Conservation (phyloP, 2,329 filamentous ascomycete genomes). For the Alternaria hordeiaustralica region DNA sequence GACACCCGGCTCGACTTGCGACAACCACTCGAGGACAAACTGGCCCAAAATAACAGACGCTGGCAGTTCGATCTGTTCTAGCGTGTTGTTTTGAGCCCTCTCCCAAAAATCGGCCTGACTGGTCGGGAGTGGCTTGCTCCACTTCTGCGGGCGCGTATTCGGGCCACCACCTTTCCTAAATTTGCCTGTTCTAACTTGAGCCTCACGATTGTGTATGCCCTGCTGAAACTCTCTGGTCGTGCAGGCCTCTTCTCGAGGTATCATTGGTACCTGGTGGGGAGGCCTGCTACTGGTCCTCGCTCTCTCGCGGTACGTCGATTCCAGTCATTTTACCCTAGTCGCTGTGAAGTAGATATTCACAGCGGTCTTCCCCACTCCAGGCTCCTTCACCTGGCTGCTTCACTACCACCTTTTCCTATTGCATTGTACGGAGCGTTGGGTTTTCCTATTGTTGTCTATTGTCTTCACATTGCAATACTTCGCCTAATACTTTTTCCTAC, state of each 20-base stretch:
- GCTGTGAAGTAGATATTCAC: conserved; percentile 38
- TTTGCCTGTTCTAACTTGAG: conserved; percentile 51
- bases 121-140: conserved; percentile 44
- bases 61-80: conserved; percentile 29
- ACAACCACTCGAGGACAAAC: conserved; percentile 40
- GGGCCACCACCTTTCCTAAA: conserved; percentile 42
- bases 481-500: conserved; percentile 28
- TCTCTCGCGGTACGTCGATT: conserved; percentile 50
- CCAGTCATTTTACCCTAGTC: conserved; percentile 39
- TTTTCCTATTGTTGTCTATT: conserved; percentile 31
- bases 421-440: conserved; percentile 46
- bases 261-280: conserved; percentile 43
- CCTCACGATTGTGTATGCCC: conserved; percentile 50
- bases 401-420: conserved; percentile 40
- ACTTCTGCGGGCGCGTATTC: conserved; percentile 48
- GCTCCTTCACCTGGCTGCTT: conserved; percentile 27
- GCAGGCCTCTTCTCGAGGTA: conserved; percentile 47
- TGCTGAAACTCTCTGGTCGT: conserved; percentile 51
- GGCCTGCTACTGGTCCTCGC: conserved; percentile 48
- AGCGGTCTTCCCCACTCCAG: conserved; percentile 16
- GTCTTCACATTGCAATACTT: conserved; percentile 11
- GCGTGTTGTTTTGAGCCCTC: conserved; percentile 43
- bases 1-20: conserved; percentile 37
- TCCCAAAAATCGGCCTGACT: conserved; percentile 48
- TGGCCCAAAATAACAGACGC: conserved; percentile 39